Evolutionary conservation across 345 rosid species (phyloP).

Genomic region (Limnanthes douglasii): DNA sequence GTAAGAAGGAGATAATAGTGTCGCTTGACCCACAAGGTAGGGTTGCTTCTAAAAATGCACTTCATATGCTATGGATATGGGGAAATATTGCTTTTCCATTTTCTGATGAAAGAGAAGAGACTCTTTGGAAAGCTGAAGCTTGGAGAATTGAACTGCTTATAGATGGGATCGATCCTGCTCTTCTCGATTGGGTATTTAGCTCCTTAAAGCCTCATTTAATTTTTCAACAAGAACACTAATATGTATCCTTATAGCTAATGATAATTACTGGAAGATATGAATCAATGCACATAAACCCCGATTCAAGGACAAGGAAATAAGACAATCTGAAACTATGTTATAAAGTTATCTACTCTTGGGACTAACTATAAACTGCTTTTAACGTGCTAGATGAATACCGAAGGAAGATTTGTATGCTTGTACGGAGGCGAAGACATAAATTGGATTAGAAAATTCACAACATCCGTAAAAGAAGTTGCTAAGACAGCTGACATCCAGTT

Average conservation of each 20-base stretch:
- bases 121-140: conserved; percentile 44
- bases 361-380: too few species aligned
- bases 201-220: too few species aligned
- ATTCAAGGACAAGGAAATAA: too few species aligned
- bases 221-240: too few species aligned
- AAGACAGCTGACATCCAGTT: conserved; percentile 5
- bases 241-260: too few species aligned
- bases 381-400: too few species aligned
- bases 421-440: conserved; percentile 21
- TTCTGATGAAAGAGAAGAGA: conserved; percentile 31
- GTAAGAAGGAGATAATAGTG: conserved; percentile 34
- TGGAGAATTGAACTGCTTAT: conserved; percentile 40
- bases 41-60: conserved; percentile 30
- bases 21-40: conserved; percentile 43
- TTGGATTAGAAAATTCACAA: conserved; percentile 22
- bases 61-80: conserved; percentile 73
- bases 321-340: too few species aligned
- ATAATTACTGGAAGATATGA: too few species aligned
- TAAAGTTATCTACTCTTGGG: too few species aligned
- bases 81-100: conserved; percentile 42
- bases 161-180: conserved; percentile 20
- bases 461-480: conserved; percentile 4
- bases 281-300: too few species aligned
- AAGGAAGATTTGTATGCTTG: conserved; percentile 13
- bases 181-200: conserved; percentile 30